Evolutionary conservation across 73 alveolate species (phyloP).

Genomic region (Paraurostyla sp.): DNA sequence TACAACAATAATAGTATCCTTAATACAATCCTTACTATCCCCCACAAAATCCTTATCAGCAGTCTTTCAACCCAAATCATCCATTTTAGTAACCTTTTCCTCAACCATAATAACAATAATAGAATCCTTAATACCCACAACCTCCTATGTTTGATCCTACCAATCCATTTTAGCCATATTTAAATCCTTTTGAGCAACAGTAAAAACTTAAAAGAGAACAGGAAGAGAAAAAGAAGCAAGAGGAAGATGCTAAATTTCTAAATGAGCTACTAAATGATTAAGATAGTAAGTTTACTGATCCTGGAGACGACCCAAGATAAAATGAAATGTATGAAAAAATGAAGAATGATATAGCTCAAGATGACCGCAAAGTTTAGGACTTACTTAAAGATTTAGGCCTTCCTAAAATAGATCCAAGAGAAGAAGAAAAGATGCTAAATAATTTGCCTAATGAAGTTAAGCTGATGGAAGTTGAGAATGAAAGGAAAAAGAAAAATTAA

Average conservation of each 20-base stretch:
- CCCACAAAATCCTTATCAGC: neutral
- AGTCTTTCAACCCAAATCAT: neutral
- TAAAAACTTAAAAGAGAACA: neutral
- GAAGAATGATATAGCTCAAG: conserved; percentile 9
- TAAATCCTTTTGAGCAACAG: neutral
- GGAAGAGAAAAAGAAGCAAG: conserved; percentile 6
- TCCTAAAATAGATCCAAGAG: conserved; percentile 39
- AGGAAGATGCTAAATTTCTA: conserved; percentile 32
- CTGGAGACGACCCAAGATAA: conserved; percentile 14
- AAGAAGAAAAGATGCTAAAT: conserved; percentile 25
- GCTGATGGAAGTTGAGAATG: neutral
- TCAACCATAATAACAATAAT: no score
- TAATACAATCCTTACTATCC: neutral
- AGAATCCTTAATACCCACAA: no score
- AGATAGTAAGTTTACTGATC: neutral
- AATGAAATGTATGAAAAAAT: conserved; percentile 1
- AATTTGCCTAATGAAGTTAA: conserved; percentile 16
- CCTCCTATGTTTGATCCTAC: no score
- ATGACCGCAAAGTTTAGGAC: neutral
- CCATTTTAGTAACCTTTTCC: no score
- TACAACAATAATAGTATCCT: neutral
- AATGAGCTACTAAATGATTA: conserved; percentile 10
- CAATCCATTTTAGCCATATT: neutral
- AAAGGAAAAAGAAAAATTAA: conserved; percentile 8
- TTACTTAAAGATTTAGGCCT: neutral